Percentiles rank a stretch among this genome's conserved stretches.
Conservation (phyloP, 2,329 filamentous ascomycete genomes). For the Paradendryphiella salina region DNA sequence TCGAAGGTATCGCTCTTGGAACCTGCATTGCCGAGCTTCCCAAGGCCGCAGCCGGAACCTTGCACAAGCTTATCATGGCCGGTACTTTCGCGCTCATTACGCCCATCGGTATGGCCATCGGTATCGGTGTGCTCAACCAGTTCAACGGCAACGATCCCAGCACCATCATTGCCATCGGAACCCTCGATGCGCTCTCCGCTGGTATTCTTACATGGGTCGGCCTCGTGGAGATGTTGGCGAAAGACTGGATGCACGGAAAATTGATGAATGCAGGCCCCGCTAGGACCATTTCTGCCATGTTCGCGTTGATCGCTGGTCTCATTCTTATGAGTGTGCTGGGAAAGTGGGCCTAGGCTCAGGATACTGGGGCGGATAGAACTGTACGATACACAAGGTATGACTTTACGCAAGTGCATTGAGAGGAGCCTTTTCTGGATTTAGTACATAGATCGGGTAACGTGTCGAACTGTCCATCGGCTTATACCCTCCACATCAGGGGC, state of each 20-base stretch:
- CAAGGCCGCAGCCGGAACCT: constrained; percentile 37
- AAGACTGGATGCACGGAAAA: constrained; percentile 66
- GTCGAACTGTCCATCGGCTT: background rate
- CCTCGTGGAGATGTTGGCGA: constrained; percentile 77
- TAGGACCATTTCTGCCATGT: constrained; percentile 56
- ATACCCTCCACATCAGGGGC: background rate
- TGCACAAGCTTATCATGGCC: constrained; percentile 64
- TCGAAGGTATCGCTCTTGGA: constrained; percentile 75
- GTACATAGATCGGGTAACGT: background rate
- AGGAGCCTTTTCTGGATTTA: background rate
- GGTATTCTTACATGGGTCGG: constrained; percentile 81
- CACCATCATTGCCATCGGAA: constrained; percentile 72
- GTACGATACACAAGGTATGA: constrained; percentile 2
- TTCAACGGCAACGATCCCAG: constrained; percentile 74
- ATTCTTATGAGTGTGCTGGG: constrained; percentile 72
- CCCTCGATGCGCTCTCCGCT: constrained; percentile 71
- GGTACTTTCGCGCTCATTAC: constrained; percentile 70
- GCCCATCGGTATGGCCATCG: constrained; percentile 78
- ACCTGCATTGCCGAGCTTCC: constrained; percentile 67
- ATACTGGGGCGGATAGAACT: background rate
- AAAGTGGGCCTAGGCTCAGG: constrained; percentile 65
- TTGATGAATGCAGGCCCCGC: constrained; percentile 56
- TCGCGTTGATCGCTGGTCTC: constrained; percentile 64
- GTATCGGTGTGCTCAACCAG: constrained; percentile 67
- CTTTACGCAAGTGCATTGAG: constrained; percentile 6